These are phyloP conservation scores for Arachis monticola DNA, from an alignment of 331 rosid genomes.

Conservation along the genomic window DNA sequence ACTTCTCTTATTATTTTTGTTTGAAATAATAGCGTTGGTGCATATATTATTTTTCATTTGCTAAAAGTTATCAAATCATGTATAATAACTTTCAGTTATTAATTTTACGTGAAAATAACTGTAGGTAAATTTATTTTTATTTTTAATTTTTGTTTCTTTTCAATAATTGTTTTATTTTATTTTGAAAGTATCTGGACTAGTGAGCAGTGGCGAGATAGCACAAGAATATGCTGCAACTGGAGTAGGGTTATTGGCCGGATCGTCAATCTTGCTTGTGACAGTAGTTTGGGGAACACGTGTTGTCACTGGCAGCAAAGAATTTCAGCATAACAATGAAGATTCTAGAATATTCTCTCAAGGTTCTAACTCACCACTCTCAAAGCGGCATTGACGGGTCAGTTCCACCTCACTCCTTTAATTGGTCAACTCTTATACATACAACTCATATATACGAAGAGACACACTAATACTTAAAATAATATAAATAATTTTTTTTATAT, in stretches of 20 bases:
- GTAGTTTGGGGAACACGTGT: conserved; percentile 54
- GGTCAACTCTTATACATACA: no score
- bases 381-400: conserved; percentile 44
- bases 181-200: conserved; percentile 42
- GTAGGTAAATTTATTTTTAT: no score
- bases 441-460: no score
- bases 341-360: not conserved
- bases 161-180: not conserved
- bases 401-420: no score
- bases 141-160: not conserved
- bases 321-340: not conserved
- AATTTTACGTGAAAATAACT: no score
- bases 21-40: not conserved
- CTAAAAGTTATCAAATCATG: no score
- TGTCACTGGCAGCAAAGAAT: conserved; percentile 37
- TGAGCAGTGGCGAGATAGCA: conserved; percentile 46
- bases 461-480: no score
- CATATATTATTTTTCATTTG: not conserved
- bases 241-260: conserved; percentile 62
- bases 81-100: no score
- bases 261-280: conserved; percentile 56
- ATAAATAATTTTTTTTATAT: no score
- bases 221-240: conserved; percentile 53
- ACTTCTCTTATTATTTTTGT: not conserved
- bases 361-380: conserved; percentile 17